Evolutionary conservation across 2,329 filamentous ascomycete genomes (phyloP).

Genomic region (Xylariales sp.): DNA sequence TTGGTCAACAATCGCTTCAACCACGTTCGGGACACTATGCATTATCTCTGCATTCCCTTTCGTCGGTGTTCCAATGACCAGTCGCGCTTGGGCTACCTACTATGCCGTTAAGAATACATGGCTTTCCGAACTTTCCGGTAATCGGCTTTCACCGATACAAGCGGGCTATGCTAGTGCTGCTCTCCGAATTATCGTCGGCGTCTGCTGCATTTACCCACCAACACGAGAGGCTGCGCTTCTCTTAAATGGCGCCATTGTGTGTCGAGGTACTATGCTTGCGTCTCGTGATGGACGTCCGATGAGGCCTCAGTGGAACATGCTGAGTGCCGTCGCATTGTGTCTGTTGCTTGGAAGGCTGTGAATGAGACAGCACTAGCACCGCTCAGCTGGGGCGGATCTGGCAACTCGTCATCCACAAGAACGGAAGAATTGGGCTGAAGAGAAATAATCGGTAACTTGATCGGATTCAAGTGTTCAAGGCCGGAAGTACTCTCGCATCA

Average conservation of each 20-base stretch:
- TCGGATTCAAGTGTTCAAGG: too few relatives aligned
- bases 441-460: too few relatives aligned
- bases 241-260: neutral
- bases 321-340: conserved; percentile 3
- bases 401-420: too few relatives aligned
- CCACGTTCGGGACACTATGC: neutral
- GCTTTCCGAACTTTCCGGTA: neutral
- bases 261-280: conserved; percentile 4
- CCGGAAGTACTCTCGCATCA: too few relatives aligned
- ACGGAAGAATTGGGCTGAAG: too few relatives aligned
- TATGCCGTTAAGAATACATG: conserved; percentile 6
- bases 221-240: conserved; percentile 1
- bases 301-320: conserved; percentile 5
- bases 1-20: too few relatives aligned
- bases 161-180: neutral
- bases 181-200: neutral
- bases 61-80: conserved; percentile 2
- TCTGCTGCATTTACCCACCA: neutral
- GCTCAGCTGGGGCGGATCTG: too few relatives aligned
- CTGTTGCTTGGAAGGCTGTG: conserved; percentile 1
- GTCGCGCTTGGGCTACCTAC: neutral
- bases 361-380: too few relatives aligned
- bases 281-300: conserved; percentile 2
- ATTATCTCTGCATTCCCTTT: conserved; percentile 2
- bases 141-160: neutral